Evolutionary conservation across 208 protist species (phyloP), one percentile per base, ranked within the genome.

Genomic region (Dictyostelium gargantuum): DNA sequence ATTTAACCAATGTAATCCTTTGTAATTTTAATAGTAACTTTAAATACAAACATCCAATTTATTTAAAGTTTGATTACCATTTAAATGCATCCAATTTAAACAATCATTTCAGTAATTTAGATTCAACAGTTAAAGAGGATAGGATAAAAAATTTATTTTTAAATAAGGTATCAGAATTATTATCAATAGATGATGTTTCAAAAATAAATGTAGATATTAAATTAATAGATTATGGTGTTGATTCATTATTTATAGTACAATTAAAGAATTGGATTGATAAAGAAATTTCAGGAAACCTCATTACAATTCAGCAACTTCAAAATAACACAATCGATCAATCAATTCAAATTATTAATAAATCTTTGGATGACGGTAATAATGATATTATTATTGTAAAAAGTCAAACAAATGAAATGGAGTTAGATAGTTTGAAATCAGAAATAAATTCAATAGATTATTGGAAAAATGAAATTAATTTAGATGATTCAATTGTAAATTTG

Each of bases 261-360:
- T 46, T 84, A 29, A 84, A 84, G 23, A 84, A 84, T 52, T 84
- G 56, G 54, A 70, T 84, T 2, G 48, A 81, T 44, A 58, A 66
- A 68, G 76, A 81, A 81, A 68, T 17, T 8, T 1, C 54, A 26
- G 17, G 35, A 73, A 0, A 73, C 46, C 6, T 73, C 2, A 73
- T 73, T 11, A 44, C 66, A 73, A 73, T 73, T 44, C 38, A 38
- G 13, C 66, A 73, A 73, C 8, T 73, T 44, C 66, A 73, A 73
- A 23, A 8, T 10, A 44, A 38, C 26, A 13, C 66, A 73, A 73
- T 73, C 26, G 35, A 19, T 26, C 23, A 17, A 19, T 5, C 26
- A n/a, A 23, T 10, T 73, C 29, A 73, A 73, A 73, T 73, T 38
- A 73, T 73, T 19, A 58, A n/a, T 23, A 21, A 58, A n/a, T n/a